Evolutionary conservation across 305 asterid genomes (phyloP), one percentile per base, ranked within the genome.

Genomic region (Fraxinus angustifolia): DNA sequence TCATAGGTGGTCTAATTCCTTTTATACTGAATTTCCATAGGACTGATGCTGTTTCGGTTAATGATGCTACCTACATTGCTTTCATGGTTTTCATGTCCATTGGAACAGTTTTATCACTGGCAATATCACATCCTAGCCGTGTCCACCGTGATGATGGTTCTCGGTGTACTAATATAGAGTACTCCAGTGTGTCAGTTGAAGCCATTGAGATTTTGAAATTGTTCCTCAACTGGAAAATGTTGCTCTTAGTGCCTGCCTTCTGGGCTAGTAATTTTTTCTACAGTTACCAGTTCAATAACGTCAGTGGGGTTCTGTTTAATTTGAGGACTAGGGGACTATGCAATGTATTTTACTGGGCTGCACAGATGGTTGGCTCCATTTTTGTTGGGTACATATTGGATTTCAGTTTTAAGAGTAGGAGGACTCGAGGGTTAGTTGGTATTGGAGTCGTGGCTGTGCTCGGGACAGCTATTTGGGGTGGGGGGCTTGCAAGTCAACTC

Each of bases 341-440:
- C 88, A 95, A 92, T 28, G 87, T 93, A n/a, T 91, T 94, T 79
- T 95, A 93, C 21, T 95, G 99, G 99, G 99, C 90, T 0, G 99
- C 99, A 0, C 98, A 95, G 88, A 92, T 95, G 97, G 82, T 95
- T 14, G 98, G 99, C 0, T 95, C 98, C 6, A 86, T 95, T 16
- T 74, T 90, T 1, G 88, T 92, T 2, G 99, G 98, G 10, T 90
- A 86, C 73, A 79, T 90, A 8, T 91, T 95, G 99, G 99, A 95
- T 65, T 92, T 90, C 79, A 91, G 93, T 30, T 92, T 95, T 31
- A 93, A 91, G 92, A 95, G 96, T 79, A 86, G 98, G 89, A 85
- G 90, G 86, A 83, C 88, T 0, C 84, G 99, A 60, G 98, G 99
- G 8, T 75, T 95, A 80, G 76, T 92, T 1, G 99, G 98, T 3